phyloP scores from a whole-genome alignment of 805 yeast genomes.

The Pichia occidentalis region DNA sequence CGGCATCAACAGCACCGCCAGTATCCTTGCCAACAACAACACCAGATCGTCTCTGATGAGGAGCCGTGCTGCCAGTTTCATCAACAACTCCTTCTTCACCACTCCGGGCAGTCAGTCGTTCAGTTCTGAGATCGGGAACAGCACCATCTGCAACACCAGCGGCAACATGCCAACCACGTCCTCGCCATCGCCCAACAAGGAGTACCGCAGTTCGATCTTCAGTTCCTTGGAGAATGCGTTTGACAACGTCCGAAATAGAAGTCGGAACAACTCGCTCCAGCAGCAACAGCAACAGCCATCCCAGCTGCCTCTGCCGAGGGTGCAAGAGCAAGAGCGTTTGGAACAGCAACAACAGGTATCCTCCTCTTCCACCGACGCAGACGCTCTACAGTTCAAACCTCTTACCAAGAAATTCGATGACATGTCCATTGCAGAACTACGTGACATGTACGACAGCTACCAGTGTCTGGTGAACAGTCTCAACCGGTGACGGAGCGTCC shows the following conservation, averaged over 20 bases:
- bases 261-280: slow-evolving; percentile 24
- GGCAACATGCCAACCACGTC: too few species aligned
- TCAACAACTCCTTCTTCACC: slow-evolving; percentile 21
- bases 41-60: slow-evolving; percentile 15
- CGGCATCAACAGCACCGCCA: background rate
- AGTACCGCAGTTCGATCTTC: slow-evolving; percentile 19
- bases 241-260: slow-evolving; percentile 28
- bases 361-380: slow-evolving; percentile 19
- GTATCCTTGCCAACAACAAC: slow-evolving; percentile 5
- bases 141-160: slow-evolving; percentile 2
- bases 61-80: slow-evolving; percentile 30
- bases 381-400: slow-evolving; percentile 11
- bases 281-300: slow-evolving; percentile 5
- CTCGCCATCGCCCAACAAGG: slow-evolving; percentile 11
- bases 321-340: too few species aligned
- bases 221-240: slow-evolving; percentile 30
- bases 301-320: too few species aligned
- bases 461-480: too few species aligned
- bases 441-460: slow-evolving; percentile 25
- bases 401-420: slow-evolving; percentile 26
- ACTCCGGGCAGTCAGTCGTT: slow-evolving; percentile 4
- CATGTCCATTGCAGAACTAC: slow-evolving; percentile 24
- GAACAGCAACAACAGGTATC: too few species aligned
- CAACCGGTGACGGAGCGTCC: too few species aligned
- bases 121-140: slow-evolving; percentile 1